Evolutionary conservation across 2,329 filamentous ascomycete genomes (phyloP), one percentile per base, ranked within the genome.

Genomic region (Hypocrella siamensis): DNA sequence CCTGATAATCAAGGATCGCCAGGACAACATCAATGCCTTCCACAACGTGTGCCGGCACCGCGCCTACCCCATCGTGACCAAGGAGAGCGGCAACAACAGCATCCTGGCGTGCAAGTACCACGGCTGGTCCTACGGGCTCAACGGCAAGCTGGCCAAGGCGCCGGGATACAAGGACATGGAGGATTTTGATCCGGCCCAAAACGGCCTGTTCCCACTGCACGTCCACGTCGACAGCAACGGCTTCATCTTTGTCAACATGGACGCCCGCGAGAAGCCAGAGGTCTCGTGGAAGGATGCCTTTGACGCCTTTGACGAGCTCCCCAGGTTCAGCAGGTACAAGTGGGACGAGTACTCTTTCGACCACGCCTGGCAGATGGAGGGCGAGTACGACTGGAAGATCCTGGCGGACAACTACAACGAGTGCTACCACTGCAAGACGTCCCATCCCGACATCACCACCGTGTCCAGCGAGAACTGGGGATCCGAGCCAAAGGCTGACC

Each of bases 361-460:
- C 40, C 67, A 73, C 44, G 49, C 51, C 19, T 73, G 66, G 65
- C 60, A 69, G 40, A 63, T 70, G 60, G 60, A 68, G 30, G 63
- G 62, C 0, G 57, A 62, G 19, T 69, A 63, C 45, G 73, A 73
- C 53, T 74, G 69, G 69, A 74, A 74, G 52, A 63, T 66, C 17
- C 47, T 71, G 19, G 62, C 63, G 11, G 71, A 76, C 45, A 75
- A 76, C 53, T 77, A 73, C 56, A 77, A 77, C 46, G 70, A 72
- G 45, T 76, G 70, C 45, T 77, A 76, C 42, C 70, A 75, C 53
- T 75, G 69, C 54, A 61, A 63, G 31, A 66, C 63, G 1, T 63
- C 68, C 2, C 70, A 75, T 40, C 69, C 71, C 3, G 66, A 70
- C 35, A 65, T 74, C 19, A 58, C 65, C 4, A 54, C 57, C 26